Base-by-base conservation (phyloP, 306 rosid genomes). In the Acacia acuminata region DNA sequence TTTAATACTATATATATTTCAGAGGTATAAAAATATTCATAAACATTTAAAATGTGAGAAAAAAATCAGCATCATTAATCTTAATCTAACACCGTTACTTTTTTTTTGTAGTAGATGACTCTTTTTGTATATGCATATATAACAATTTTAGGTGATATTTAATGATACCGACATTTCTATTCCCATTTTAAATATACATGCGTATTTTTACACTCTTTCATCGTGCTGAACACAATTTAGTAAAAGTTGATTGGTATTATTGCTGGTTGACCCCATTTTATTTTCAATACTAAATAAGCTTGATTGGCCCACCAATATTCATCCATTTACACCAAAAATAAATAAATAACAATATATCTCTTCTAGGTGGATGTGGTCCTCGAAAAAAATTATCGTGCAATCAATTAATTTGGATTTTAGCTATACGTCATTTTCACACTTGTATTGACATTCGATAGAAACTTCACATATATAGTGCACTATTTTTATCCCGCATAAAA, bases 401-500 rank as follows among this genome's bases (percentile, higher is more conserved):
- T 82, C 71, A 76, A 85, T 85, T 70, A 61, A 38, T 78, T 68
- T 85, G 81, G 81, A 75, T 75, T 78, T 60, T 85, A 68, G 86
- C 50, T 82, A 70, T 25, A 75, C 75, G 82, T 82, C 86, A 79
- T 51, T 86, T 79, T 86, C 88, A 60, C 36, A 13, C 76, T 6
- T 75, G 8, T 34, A 20, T 69, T 69, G 71, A 30, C 60, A 42
- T 5, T 38, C 10, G 68, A 82, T 69, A 70, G 72, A 75, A 79
- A 82, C 82, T 69, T 73, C 77, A 69, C 85, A 73, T 55, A 50
- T 16, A 32, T 27, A 27, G 19, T 25, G 66, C 47, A 32, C 78
- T 32, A 74, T 50, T 48, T 25, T 50, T 73, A 11, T 73, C 61
- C 45, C 44, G 2, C 43, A 4, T 17, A 4, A 58, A 58, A 58